phyloP scores from a whole-genome alignment of 2,329 filamentous ascomycete species.

The Rugonectria rugulosa region DNA sequence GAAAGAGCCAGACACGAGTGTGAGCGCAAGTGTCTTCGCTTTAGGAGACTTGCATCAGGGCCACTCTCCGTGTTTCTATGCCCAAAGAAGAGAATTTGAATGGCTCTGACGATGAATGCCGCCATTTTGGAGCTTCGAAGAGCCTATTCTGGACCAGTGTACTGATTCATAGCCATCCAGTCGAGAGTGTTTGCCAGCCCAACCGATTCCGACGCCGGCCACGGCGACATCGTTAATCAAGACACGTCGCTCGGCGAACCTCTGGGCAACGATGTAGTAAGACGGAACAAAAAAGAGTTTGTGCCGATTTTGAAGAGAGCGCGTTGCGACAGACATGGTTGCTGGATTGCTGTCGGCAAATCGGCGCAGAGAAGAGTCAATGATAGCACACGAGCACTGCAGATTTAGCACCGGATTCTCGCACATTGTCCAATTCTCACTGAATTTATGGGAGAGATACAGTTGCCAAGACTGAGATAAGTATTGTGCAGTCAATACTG shows the following conservation, averaged over 20 bases:
- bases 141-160: conserved; percentile 61
- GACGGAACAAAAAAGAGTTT: conserved; percentile 66
- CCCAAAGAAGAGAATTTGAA: conserved; percentile 62
- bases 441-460: too few relatives aligned
- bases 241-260: conserved; percentile 63
- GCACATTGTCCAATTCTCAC: too few relatives aligned
- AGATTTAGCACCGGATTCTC: conserved; percentile 41
- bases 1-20: conserved; percentile 66
- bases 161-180: conserved; percentile 58
- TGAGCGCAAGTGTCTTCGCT: conserved; percentile 59
- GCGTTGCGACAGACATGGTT: conserved; percentile 67
- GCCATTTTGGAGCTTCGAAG: conserved; percentile 59
- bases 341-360: conserved; percentile 63
- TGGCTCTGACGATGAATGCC: conserved; percentile 61
- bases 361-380: conserved; percentile 61
- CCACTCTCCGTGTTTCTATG: conserved; percentile 49
- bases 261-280: conserved; percentile 65
- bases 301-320: conserved; percentile 67
- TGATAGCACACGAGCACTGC: conserved; percentile 59
- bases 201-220: conserved; percentile 57
- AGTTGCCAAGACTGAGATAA: conserved; percentile 51
- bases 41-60: conserved; percentile 28
- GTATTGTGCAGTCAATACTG: conserved; percentile 53
- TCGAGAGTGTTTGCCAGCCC: conserved; percentile 36
- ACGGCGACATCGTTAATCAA: conserved; percentile 65